A percentile compares a stretch with the other conserved stretches of the same genome.
Evolutionary conservation across 768 basidiomycete genomes (phyloP).

Genomic region (Pleurotus salmoneostramineus): DNA sequence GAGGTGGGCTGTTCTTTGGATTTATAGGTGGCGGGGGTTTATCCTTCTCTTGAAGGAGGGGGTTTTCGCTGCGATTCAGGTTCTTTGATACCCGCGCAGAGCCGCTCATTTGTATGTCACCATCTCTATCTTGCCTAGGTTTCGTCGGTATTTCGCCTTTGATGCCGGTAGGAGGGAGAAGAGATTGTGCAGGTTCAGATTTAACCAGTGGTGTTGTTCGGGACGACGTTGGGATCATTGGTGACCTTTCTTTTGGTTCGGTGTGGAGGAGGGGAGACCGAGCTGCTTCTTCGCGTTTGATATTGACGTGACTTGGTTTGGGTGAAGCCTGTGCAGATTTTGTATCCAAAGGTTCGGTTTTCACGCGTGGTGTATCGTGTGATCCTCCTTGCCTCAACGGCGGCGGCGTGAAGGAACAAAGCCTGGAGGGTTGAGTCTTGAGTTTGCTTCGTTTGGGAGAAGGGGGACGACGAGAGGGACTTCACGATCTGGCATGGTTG

Average conservation of each 20-base stretch:
- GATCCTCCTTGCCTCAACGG: constrained; percentile 12
- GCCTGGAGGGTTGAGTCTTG: constrained; percentile 18
- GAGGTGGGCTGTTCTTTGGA: constrained; percentile 33
- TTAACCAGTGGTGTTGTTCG: neutral
- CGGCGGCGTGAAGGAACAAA: constrained; percentile 11
- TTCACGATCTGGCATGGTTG: neutral
- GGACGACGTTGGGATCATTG: no score
- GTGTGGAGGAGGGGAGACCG: no score
- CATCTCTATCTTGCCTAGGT: neutral
- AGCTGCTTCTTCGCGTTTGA: no score
- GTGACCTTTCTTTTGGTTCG: no score
- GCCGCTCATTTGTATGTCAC: neutral
- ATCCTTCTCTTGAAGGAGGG: no score
- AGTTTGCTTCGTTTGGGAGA: constrained; percentile 12
- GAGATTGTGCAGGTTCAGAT: neutral
- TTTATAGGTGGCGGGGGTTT: neutral
- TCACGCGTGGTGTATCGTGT: neutral
- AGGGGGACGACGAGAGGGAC: neutral
- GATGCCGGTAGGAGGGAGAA: neutral
- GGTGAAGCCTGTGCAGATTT: no score
- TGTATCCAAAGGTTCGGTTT: neutral
- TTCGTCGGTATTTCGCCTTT: neutral
- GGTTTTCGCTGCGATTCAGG: no score
- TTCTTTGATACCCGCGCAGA: neutral
- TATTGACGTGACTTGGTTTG: no score